A percentile compares a stretch with the other conserved stretches of the same genome.
phyloP scores from a whole-genome alignment of 2,329 filamentous ascomycete genomes.

The Colletotrichum lentis region DNA sequence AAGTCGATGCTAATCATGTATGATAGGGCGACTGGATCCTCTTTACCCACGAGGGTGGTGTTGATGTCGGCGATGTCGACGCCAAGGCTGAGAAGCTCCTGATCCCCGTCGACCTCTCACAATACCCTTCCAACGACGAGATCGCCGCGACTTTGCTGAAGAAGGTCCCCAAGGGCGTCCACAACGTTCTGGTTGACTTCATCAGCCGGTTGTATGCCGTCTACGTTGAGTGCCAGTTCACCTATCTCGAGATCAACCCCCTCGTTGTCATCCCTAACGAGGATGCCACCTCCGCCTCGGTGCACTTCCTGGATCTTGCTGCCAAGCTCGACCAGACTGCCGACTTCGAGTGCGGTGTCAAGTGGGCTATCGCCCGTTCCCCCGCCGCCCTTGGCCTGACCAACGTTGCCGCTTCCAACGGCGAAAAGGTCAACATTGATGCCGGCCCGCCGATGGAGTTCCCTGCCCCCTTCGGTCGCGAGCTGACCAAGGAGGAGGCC shows the following conservation, averaged over 20 bases:
- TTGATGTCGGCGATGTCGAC: constrained; percentile 99
- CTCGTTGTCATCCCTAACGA: constrained; percentile 96
- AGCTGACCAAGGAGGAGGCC: constrained; percentile 97
- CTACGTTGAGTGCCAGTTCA: constrained; percentile 99
- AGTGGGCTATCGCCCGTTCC: constrained; percentile 96
- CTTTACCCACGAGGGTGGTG: constrained; percentile 99
- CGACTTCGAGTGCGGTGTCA: constrained; percentile 98
- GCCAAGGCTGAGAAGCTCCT: constrained; percentile 98
- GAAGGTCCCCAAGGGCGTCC: constrained; percentile 93
- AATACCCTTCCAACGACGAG: constrained; percentile 96
- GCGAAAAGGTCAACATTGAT: constrained; percentile 87
- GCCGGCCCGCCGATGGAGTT: constrained; percentile 98
- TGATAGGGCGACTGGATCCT: constrained; percentile 97
- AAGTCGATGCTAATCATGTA: constrained; percentile 28
- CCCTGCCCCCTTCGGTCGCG: constrained; percentile 97
- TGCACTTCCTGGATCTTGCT: constrained; percentile 97
- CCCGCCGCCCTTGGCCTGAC: constrained; percentile 87
- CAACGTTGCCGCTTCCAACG: constrained; percentile 66
- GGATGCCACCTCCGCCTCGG: constrained; percentile 88
- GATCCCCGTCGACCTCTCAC: constrained; percentile 90
- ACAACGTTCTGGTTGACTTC: constrained; percentile 99
- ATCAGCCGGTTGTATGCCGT: constrained; percentile 98
- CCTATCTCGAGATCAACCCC: constrained; percentile 99
- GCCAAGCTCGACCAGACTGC: constrained; percentile 99
- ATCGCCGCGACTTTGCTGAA: constrained; percentile 85